phyloP scores from a whole-genome alignment of 257 asterid genomes.

The Nicotiana sylvestris region DNA sequence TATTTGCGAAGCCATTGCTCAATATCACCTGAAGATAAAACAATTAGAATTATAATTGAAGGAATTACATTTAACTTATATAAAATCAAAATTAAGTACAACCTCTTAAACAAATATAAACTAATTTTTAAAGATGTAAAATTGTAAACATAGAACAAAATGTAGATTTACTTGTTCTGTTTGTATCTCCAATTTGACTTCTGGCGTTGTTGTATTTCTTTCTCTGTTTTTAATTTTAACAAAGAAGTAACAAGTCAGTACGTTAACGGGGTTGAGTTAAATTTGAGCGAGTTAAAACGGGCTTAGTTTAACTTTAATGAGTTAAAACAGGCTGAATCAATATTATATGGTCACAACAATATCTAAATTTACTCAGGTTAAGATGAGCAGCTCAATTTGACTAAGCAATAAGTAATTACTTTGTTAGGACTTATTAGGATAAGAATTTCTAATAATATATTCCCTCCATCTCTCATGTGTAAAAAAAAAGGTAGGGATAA shows the following conservation, averaged over 20 bases:
- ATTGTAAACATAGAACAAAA: neutral
- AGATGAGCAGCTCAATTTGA: too few relatives aligned
- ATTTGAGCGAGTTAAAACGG: too few relatives aligned
- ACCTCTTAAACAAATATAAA: too few relatives aligned
- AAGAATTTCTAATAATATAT: too few relatives aligned
- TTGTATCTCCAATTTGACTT: neutral
- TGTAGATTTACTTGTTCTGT: neutral
- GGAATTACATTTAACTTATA: neutral
- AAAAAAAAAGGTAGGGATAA: too few relatives aligned
- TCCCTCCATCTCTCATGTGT: too few relatives aligned
- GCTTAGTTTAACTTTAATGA: too few relatives aligned
- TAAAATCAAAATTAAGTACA: neutral
- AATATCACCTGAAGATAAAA: slow-evolving; percentile 27
- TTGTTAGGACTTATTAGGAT: too few relatives aligned
- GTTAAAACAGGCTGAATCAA: too few relatives aligned
- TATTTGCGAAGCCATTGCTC: slow-evolving; percentile 39
- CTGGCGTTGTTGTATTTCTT: neutral
- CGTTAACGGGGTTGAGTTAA: neutral
- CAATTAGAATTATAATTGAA: neutral
- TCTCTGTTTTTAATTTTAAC: neutral
- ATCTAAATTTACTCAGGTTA: too few relatives aligned
- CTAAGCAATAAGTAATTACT: too few relatives aligned
- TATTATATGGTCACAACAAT: too few relatives aligned
- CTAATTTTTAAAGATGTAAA: neutral
- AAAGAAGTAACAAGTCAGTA: neutral